Evolutionary conservation across 2,329 filamentous ascomycete genomes (phyloP).

Genomic region (Talaromyces sp.): DNA sequence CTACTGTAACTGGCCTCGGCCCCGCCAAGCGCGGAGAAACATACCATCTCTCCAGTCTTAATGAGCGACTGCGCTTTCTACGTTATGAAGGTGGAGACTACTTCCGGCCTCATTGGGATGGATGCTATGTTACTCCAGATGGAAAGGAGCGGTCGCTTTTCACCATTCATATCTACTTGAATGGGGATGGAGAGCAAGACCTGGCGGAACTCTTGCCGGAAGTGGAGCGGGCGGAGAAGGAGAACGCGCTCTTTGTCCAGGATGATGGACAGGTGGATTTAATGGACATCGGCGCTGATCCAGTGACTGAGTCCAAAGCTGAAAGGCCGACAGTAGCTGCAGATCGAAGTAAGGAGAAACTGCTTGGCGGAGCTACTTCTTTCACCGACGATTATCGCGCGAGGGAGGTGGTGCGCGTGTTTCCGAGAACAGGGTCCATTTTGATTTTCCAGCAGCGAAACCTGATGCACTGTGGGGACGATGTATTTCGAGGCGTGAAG

Average conservation of each 20-base stretch:
- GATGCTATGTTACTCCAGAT: constrained; percentile 61
- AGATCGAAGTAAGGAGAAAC: constrained; percentile 24
- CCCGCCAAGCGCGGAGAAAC: constrained; percentile 46
- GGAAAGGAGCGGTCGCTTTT: constrained; percentile 54
- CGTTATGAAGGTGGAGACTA: constrained; percentile 73
- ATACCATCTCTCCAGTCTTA: constrained; percentile 53
- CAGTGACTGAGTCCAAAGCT: neutral
- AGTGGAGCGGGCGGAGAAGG: constrained; percentile 18
- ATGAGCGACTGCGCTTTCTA: constrained; percentile 75
- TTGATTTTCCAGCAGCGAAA: constrained; percentile 60
- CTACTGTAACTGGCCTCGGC: constrained; percentile 49
- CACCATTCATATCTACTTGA: constrained; percentile 61
- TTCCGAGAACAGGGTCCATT: constrained; percentile 55
- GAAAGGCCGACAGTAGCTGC: neutral
- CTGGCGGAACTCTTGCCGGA: constrained; percentile 28
- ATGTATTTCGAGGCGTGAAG: constrained; percentile 57
- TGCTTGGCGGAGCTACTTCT: constrained; percentile 59
- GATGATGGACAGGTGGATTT: constrained; percentile 26
- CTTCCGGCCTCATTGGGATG: constrained; percentile 73
- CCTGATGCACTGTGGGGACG: constrained; percentile 58
- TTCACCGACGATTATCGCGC: constrained; percentile 46
- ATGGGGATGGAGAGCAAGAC: constrained; percentile 46
- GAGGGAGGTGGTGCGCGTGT: constrained; percentile 45
- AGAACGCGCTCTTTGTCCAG: constrained; percentile 7
- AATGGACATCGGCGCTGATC: neutral